A percentile compares a stretch with the other conserved stretches of the same genome.
Evolutionary conservation across 2,329 filamentous ascomycete genomes (phyloP).

Genomic region (Trichophyton mentagrophytes): DNA sequence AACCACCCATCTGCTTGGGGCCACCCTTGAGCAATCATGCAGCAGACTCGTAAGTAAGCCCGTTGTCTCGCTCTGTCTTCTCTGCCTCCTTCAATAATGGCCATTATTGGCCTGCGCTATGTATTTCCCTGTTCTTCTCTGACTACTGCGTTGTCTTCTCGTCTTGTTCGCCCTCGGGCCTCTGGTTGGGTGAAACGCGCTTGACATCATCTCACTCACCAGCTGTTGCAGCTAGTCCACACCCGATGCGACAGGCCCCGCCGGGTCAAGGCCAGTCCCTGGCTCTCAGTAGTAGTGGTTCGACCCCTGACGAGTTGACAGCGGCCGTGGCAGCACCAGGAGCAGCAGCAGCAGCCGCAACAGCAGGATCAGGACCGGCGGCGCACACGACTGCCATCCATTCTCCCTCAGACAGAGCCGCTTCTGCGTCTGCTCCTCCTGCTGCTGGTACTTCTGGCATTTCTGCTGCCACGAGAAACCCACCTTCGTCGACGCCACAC

Average conservation of each 20-base stretch:
- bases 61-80: neutral
- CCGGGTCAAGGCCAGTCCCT: conserved; percentile 24
- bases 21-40: conserved; percentile 7
- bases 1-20: neutral
- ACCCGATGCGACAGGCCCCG: conserved; percentile 25
- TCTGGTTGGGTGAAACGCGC: conserved; percentile 4
- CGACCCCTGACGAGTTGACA: conserved; percentile 27
- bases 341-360: conserved; percentile 21
- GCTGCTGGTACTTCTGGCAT: too few species aligned
- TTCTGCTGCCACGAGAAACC: conserved; percentile 19
- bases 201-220: neutral
- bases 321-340: conserved; percentile 12
- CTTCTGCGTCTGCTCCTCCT: conserved; percentile 2
- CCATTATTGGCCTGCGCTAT: neutral
- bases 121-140: neutral
- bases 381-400: conserved; percentile 23
- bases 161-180: conserved; percentile 13
- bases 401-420: conserved; percentile 27
- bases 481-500: conserved; percentile 28
- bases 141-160: neutral
- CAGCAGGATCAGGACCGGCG: conserved; percentile 17
- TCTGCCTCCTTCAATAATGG: conserved; percentile 9
- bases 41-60: conserved; percentile 9
- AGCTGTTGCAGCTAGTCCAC: conserved; percentile 22
- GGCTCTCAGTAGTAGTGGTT: conserved; percentile 20